phyloP scores from a whole-genome alignment of 2,329 filamentous ascomycete species.

The Dryadomyces sulphureus region DNA sequence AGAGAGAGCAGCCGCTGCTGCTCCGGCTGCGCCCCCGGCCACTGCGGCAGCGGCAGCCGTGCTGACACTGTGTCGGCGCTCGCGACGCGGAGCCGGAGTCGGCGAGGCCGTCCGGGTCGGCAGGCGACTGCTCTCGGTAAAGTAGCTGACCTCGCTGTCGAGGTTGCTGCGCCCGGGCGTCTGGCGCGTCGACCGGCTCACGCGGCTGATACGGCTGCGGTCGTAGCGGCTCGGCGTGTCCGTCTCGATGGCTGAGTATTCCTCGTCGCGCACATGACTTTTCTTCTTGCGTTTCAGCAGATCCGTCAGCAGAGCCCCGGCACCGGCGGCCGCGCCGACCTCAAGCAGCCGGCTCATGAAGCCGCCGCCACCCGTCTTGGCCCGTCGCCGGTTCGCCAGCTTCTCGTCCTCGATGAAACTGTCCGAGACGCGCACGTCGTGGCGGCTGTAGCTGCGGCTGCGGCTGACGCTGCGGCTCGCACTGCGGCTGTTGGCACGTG shows the following conservation, averaged over 20 bases:
- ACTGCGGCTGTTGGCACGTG: conserved; percentile 18
- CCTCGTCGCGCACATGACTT: conserved; percentile 26
- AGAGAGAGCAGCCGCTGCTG: conserved; percentile 22
- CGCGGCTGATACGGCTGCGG: conserved; percentile 11
- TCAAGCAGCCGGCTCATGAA: conserved; percentile 46
- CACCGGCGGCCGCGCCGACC: conserved; percentile 46
- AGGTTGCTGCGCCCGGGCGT: conserved; percentile 13
- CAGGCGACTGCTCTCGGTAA: conserved; percentile 14
- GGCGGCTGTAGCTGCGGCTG: conserved; percentile 15
- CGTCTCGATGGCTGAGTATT: conserved; percentile 46
- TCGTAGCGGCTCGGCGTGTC: conserved; percentile 41
- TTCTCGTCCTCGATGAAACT: conserved; percentile 53
- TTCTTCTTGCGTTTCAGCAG: conserved; percentile 31
- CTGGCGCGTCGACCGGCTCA: background rate
- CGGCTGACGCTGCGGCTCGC: conserved; percentile 23
- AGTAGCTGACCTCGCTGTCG: conserved; percentile 32
- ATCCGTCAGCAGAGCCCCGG: conserved; percentile 44
- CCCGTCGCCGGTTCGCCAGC: conserved; percentile 34
- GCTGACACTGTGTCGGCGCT: background rate
- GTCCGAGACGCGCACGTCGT: conserved; percentile 30
- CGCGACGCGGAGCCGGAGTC: conserved; percentile 25
- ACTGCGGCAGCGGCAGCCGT: background rate
- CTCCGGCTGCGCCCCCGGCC: conserved; percentile 9
- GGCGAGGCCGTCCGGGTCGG: conserved; percentile 24
- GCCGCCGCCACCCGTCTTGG: conserved; percentile 32